Conservation (phyloP, 177 flowering plant species). For the Vitis hybrid region DNA sequence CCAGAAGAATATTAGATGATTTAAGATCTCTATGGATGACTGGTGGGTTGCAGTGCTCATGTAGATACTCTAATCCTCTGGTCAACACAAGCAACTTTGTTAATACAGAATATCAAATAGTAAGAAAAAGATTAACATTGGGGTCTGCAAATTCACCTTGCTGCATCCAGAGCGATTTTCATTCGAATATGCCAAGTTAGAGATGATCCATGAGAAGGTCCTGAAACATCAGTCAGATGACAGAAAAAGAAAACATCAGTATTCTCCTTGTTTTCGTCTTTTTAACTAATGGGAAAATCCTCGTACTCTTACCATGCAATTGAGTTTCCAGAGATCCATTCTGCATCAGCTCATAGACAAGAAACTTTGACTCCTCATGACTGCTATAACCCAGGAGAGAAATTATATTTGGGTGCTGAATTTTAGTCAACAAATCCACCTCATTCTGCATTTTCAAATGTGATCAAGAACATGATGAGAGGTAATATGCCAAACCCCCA, state of each 20-base stretch:
- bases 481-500: background rate
- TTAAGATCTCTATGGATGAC: constrained; percentile 98
- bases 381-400: constrained; percentile 68
- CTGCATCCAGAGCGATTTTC: constrained; percentile 92
- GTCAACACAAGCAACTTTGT: constrained; percentile 23
- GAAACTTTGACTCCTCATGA: constrained; percentile 55
- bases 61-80: constrained; percentile 95
- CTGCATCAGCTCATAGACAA: constrained; percentile 88
- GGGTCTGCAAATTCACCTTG: constrained; percentile 54
- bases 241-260: background rate
- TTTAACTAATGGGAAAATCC: background rate
- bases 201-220: constrained; percentile 71
- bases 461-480: background rate
- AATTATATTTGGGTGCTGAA: constrained; percentile 78
- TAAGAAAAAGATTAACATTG: background rate
- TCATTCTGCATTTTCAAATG: constrained; percentile 66
- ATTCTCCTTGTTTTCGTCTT: background rate
- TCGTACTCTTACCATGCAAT: constrained; percentile 63
- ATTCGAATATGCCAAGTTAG: constrained; percentile 84
- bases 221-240: constrained; percentile 31
- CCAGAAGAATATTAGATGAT: constrained; percentile 91
- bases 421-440: constrained; percentile 63
- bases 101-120: background rate
- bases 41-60: constrained; percentile 84
- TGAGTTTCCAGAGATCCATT: constrained; percentile 84